Evolutionary conservation across 495 filamentous ascomycete species (phyloP).

Genomic region (Daldinia grandis): DNA sequence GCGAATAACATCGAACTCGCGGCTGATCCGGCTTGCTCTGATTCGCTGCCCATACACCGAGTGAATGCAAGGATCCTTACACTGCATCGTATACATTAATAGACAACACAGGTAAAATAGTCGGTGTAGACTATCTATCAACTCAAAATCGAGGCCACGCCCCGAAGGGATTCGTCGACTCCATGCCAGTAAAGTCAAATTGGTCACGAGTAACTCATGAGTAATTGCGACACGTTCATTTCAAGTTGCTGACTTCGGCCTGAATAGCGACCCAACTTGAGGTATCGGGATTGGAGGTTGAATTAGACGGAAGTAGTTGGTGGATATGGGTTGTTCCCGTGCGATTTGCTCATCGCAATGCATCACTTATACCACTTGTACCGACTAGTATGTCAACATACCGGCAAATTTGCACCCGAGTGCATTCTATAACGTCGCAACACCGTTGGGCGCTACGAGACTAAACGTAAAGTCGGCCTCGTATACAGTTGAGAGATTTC

Average conservation of each 20-base stretch:
- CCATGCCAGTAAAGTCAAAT: background rate
- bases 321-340: background rate
- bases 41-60: slow-evolving; percentile 29
- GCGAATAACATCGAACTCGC: slow-evolving; percentile 35
- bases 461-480: background rate
- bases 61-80: slow-evolving; percentile 34
- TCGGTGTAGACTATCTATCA: slow-evolving; percentile 30
- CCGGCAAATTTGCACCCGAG: background rate
- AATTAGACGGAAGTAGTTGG: background rate
- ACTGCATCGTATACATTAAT: slow-evolving; percentile 30
- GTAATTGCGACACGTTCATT: slow-evolving; percentile 18
- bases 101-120: slow-evolving; percentile 34
- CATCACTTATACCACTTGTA: background rate
- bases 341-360: background rate
- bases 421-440: slow-evolving; percentile 5
- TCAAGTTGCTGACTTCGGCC: slow-evolving; percentile 17
- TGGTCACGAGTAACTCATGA: slow-evolving; percentile 13
- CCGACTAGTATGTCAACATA: background rate
- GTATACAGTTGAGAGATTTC: background rate
- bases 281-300: slow-evolving; percentile 1
- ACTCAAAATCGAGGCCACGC: slow-evolving; percentile 19
- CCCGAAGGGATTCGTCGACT: slow-evolving; percentile 1
- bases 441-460: background rate
- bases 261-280: slow-evolving; percentile 5
- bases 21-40: slow-evolving; percentile 36